Conservation (phyloP, 768 basidiomycete species). For the Sporobolomyces phaffii region DNA sequence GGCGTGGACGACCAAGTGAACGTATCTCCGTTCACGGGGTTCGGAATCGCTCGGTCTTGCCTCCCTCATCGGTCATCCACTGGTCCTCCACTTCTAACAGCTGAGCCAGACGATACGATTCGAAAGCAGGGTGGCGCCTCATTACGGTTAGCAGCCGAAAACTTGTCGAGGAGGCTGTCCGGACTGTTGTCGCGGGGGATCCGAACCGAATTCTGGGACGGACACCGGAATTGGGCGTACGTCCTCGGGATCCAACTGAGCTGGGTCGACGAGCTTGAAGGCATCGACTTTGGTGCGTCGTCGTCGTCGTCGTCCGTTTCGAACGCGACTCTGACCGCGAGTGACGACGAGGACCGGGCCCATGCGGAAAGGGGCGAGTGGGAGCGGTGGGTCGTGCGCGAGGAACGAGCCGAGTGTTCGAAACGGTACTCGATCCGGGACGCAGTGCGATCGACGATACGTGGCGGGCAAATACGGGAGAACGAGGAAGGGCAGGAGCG, state of each 20-base stretch:
- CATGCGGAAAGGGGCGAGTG: not conserved
- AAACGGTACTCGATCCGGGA: not conserved
- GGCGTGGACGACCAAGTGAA: conserved; percentile 43
- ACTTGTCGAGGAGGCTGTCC: not conserved
- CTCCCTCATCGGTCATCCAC: not conserved
- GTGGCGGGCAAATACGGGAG: not conserved
- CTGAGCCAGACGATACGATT: too few relatives aligned
- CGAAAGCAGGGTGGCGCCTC: too few relatives aligned
- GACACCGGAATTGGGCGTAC: conserved; percentile 2
- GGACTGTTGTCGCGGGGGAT: conserved; percentile 10
- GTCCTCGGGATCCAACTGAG: conserved; percentile 19
- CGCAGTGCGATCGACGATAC: not conserved
- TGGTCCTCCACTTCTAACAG: too few relatives aligned
- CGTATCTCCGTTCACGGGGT: conserved; percentile 40
- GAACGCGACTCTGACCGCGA: too few relatives aligned
- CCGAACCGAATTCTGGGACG: conserved; percentile 16
- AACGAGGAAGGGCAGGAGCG: not conserved
- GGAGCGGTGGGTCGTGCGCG: not conserved
- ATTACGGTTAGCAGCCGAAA: not conserved
- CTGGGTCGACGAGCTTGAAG: conserved; percentile 14
- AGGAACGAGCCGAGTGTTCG: conserved; percentile 2
- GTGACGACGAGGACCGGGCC: too few relatives aligned
- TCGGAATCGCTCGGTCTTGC: conserved; percentile 36
- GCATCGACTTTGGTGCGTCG: not conserved
- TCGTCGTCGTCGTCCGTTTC: too few relatives aligned